phyloP scores from a whole-genome alignment of 2,329 filamentous ascomycete genomes.

The Arthrinium phaeospermum region DNA sequence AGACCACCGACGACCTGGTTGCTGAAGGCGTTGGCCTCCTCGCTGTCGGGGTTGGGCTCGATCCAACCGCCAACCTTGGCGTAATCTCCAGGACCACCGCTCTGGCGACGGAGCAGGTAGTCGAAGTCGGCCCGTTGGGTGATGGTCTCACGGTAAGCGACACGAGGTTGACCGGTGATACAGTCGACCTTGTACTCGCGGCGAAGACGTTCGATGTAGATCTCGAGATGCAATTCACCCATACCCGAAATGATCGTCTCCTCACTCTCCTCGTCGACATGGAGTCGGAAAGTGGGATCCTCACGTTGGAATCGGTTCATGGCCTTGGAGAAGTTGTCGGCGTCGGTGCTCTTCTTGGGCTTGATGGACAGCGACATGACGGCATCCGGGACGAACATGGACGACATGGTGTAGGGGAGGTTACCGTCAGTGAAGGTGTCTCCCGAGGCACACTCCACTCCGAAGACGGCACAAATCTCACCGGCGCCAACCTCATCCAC shows the following conservation, averaged over 20 bases:
- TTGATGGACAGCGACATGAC: constrained; percentile 98
- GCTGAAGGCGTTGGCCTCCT: constrained; percentile 82
- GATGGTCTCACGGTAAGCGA: constrained; percentile 96
- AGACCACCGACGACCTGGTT: constrained; percentile 85
- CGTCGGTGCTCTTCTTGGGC: constrained; percentile 91
- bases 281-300: constrained; percentile 95
- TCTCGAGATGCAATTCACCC: constrained; percentile 95
- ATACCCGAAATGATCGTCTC: constrained; percentile 99
- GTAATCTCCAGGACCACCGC: constrained; percentile 93
- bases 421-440: constrained; percentile 97
- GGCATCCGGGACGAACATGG: constrained; percentile 97
- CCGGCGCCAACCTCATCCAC: constrained; percentile 90
- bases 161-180: constrained; percentile 92
- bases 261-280: constrained; percentile 88
- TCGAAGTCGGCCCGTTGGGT: constrained; percentile 82
- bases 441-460: constrained; percentile 95
- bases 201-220: constrained; percentile 96
- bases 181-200: constrained; percentile 97
- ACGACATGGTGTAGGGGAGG: constrained; percentile 93
- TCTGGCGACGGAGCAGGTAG: constrained; percentile 93
- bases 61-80: constrained; percentile 91
- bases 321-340: constrained; percentile 94
- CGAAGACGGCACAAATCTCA: constrained; percentile 98
- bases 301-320: constrained; percentile 99
- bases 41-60: constrained; percentile 74